Base-by-base conservation (phyloP, 2,329 filamentous ascomycete genomes). In the Fusarium pininemorale region DNA sequence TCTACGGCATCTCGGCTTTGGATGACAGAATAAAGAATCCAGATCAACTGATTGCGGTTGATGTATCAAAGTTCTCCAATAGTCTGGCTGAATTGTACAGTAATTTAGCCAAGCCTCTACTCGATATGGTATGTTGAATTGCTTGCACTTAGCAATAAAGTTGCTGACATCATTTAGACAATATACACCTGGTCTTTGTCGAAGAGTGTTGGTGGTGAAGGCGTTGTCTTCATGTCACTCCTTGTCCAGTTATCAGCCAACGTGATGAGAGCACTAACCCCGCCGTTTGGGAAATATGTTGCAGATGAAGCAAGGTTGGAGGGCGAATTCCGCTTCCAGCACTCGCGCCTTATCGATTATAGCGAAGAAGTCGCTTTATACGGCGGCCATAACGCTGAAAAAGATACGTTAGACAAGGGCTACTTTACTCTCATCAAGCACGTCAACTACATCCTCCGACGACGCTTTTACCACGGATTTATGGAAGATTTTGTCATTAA, bases 401-500 rank as follows among this genome's bases (percentile, higher is more conserved):
- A 98, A 82, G 94, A 98, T 81, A 97, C 93, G 0, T 87, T 99
- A 60, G 96, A 99, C 83, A 98, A 98, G 85, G 96, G 96, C 22
- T 99, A 99, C 83, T 99, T 99, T 80, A 99, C 96, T 5, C 88
- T 99, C 42, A 99, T 99, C 85, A 98, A 98, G 84, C 96, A 99
- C 83, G 96, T 99, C 80, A 99, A 99, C 83, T 92, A 97, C 79
- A 98, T 98, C 74, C 85, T 99, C 70, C 90, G 95, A 44, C 89
- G 94, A 71, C 90, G 96, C 55, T 93, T 99, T 82, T 98, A 98
- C 82, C 96, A 99, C 81, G 96, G 95, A n/a, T 92, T 99, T 79
- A 98, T 98, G 96, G 96, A 99, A 82, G 96, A 99, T 82, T 99
- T 98, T 83, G 94, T 98, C 66, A 98, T 99, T 83, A 99, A 99